Base-by-base conservation (phyloP, 805 yeast species). In the Kluyveromyces siamensis region DNA sequence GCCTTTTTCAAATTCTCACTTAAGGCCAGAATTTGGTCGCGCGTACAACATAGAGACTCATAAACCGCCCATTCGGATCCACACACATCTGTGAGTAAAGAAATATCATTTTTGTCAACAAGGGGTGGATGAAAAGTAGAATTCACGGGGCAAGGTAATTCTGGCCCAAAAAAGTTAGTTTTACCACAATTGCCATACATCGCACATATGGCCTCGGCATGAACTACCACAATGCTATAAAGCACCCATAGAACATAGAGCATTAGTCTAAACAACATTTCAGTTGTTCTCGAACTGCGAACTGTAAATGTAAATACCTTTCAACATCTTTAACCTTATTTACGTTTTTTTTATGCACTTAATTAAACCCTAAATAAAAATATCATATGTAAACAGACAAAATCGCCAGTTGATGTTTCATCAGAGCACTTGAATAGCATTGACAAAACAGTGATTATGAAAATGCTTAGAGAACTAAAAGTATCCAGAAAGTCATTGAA, bases 141-240 rank as follows among this genome's bases (percentile, higher is more conserved):
- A 0, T 90, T 82, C 25, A 75, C 76, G 0, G 88, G 84, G 61
- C 96, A 87, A 0, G 98, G 98, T 36, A 91, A 68, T 39, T 78
- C 80, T 6, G 78, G 67, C 0, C 96, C 97, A 65, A 90, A 89
- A 7, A 84, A 62, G 4, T 88, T 75, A 55, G 77, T 80, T 65
- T 85, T 84, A 8, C 97, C 98, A 62, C 98, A 88, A 19, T 57
- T 63, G 39, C 63, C 72, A 48, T 67, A 70, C 44, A 70, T 55
- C 5, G 72, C 66, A 55, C 74, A 71, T 27, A 45, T 40, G n/a
- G 55, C 57, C 18, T 47, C 17, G 8, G 17, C 10, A 37, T 30
- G 11, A 30, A 30, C 35, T 7, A 30, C 11, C 11, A 30, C 11
- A 30, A 30, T 30, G 8, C 4, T 30, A 13, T 13, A 30, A 13